Percentiles rank a stretch among this genome's conserved stretches.
Conservation (phyloP, 2,329 filamentous ascomycete species). For the Metarhizium sp. region DNA sequence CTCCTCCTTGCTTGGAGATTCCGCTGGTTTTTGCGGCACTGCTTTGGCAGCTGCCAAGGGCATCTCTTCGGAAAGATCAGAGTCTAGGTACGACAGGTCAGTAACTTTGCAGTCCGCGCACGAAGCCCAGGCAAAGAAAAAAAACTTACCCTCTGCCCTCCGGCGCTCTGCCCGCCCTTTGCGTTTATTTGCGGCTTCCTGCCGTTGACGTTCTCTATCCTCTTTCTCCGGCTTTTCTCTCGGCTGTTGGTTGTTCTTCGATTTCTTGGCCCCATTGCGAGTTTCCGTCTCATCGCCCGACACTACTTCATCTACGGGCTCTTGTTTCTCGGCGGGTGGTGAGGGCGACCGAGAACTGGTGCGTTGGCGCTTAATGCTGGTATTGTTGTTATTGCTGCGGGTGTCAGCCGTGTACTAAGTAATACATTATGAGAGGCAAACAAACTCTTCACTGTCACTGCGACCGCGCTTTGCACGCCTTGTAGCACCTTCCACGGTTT, state of each 20-base stretch:
- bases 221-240: conserved; percentile 58
- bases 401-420: conserved; percentile 6
- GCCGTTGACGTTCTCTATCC: conserved; percentile 63
- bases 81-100: conserved; percentile 38
- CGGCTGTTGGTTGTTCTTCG: conserved; percentile 49
- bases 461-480: conserved; percentile 73
- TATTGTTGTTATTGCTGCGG: conserved; percentile 48
- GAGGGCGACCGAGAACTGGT: conserved; percentile 69
- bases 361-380: conserved; percentile 69
- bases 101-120: background rate
- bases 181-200: conserved; percentile 68
- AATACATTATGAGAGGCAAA: conserved; percentile 14
- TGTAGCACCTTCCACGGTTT: conserved; percentile 39
- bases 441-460: conserved; percentile 92
- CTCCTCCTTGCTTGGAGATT: conserved; percentile 21
- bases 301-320: conserved; percentile 47
- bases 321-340: conserved; percentile 35
- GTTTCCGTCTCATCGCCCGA: conserved; percentile 60
- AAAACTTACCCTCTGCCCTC: conserved; percentile 62
- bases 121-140: background rate
- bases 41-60: conserved; percentile 34
- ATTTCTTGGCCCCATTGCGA: conserved; percentile 48
- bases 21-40: conserved; percentile 18
- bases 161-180: conserved; percentile 76
- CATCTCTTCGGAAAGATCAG: conserved; percentile 61